Conservation (phyloP, 225 moss, liverwort and hornwort species). For the Bryum argenteum region DNA sequence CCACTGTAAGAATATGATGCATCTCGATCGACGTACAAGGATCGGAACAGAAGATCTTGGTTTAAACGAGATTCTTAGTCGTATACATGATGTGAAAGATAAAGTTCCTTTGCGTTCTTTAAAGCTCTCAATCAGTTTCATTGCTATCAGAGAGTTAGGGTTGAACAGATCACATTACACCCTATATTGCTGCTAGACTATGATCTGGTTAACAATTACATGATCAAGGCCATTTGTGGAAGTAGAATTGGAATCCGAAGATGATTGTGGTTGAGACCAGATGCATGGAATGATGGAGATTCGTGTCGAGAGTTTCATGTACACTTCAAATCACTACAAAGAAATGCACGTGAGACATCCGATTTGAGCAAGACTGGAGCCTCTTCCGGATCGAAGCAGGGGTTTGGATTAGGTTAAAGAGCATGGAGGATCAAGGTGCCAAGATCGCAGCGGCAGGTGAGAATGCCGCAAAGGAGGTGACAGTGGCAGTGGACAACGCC, state of each 20-base stretch:
- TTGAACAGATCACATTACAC: not conserved
- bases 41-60: not conserved
- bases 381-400: constrained; percentile 18
- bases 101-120: not conserved
- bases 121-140: not conserved
- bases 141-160: not conserved
- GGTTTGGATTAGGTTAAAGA: constrained; percentile 17
- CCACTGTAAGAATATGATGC: not conserved
- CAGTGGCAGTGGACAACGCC: constrained; percentile 8
- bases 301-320: constrained; percentile 15
- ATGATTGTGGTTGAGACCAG: constrained; percentile 10
- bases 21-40: not conserved
- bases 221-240: not conserved
- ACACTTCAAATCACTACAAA: constrained; percentile 19
- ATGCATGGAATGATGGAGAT: constrained; percentile 5
- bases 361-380: not conserved
- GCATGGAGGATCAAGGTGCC: constrained; percentile 29
- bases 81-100: not conserved
- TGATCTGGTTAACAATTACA: not conserved
- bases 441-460: constrained; percentile 26
- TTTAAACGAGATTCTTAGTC: not conserved
- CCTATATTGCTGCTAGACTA: not conserved
- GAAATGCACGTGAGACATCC: not conserved
- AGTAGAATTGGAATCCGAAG: constrained; percentile 7
- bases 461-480: constrained; percentile 27